These are phyloP conservation scores for Metschnikowia proteae DNA, from an alignment of 805 yeast genomes.

Conservation along the genomic window DNA sequence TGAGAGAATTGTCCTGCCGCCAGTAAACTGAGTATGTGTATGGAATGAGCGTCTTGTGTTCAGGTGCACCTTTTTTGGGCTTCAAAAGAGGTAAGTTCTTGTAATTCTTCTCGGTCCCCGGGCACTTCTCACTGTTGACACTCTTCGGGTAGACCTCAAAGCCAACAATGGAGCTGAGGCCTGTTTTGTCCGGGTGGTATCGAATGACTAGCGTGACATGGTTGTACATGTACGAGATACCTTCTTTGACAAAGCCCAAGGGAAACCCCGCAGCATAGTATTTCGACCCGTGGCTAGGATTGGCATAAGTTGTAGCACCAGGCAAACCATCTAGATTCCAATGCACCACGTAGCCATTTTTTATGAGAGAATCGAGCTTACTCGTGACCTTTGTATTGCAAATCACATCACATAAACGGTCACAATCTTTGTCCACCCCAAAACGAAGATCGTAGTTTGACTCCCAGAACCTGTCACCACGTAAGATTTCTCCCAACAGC, in stretches of 20 bases:
- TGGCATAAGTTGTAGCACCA: slow-evolving; percentile 78
- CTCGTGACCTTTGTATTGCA: slow-evolving; percentile 48
- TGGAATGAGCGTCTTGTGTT: slow-evolving; percentile 49
- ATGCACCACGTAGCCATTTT: slow-evolving; percentile 70
- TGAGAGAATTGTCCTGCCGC: slow-evolving; percentile 71
- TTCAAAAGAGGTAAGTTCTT: slow-evolving; percentile 52
- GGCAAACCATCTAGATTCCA: slow-evolving; percentile 85
- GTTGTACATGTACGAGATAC: slow-evolving; percentile 59
- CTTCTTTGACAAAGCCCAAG: slow-evolving; percentile 64
- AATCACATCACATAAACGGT: slow-evolving; percentile 62
- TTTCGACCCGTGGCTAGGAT: slow-evolving; percentile 53
- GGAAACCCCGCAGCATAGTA: slow-evolving; percentile 88
- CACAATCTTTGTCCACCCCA: slow-evolving; percentile 64
- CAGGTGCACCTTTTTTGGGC: slow-evolving; percentile 22
- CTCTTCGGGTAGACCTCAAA: slow-evolving; percentile 88
- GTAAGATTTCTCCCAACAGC: slow-evolving; percentile 70
- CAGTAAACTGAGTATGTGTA: slow-evolving; percentile 85
- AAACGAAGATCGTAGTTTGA: slow-evolving; percentile 65
- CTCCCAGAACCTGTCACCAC: slow-evolving; percentile 78
- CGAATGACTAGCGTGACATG: slow-evolving; percentile 80
- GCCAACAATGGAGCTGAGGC: slow-evolving; percentile 66
- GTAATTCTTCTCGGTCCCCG: slow-evolving; percentile 64
- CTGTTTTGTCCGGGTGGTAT: slow-evolving; percentile 47
- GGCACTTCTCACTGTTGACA: slow-evolving; percentile 63
- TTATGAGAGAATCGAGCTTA: slow-evolving; percentile 58